Evolutionary conservation across 1,284 basidiomycete species (phyloP).

Genomic region (Dichomitus squalens): DNA sequence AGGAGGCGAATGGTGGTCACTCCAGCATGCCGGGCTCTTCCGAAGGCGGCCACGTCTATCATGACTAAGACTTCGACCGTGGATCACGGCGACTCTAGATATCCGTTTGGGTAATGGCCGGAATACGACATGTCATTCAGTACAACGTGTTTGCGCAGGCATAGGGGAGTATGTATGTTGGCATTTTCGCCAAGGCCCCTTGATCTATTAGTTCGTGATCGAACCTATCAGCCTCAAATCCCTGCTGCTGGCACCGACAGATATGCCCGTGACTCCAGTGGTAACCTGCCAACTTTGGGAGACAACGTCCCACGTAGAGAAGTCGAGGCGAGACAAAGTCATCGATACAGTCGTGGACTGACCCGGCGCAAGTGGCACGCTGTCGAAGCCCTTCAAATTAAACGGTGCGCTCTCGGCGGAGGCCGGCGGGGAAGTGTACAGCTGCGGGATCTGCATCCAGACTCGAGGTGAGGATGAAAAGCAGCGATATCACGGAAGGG

Average conservation of each 20-base stretch:
- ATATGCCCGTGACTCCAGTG: slow-evolving; percentile 27
- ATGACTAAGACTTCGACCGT: not conserved
- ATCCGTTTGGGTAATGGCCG: slow-evolving; percentile 57
- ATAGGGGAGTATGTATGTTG: no score
- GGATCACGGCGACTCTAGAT: not conserved
- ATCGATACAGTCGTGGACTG: slow-evolving; percentile 50
- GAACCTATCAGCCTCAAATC: slow-evolving; percentile 31
- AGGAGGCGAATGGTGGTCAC: slow-evolving; percentile 8
- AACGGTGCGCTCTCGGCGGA: slow-evolving; percentile 62
- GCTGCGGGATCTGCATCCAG: no score
- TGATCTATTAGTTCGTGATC: slow-evolving; percentile 38
- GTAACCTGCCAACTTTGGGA: slow-evolving; percentile 32
- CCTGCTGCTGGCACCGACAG: slow-evolving; percentile 34
- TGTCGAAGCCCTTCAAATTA: slow-evolving; percentile 68
- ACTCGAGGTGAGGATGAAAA: no score
- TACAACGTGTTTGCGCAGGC: no score
- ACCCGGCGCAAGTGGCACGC: slow-evolving; percentile 51
- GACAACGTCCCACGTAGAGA: slow-evolving; percentile 38
- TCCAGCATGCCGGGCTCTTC: slow-evolving; percentile 13
- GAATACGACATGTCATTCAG: no score
- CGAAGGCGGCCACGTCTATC: slow-evolving; percentile 14
- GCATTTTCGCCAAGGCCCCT: no score
- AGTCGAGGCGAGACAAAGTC: slow-evolving; percentile 61
- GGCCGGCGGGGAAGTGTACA: slow-evolving; percentile 62
- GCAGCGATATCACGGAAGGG: no score